A percentile compares a stretch with the other conserved stretches of the same genome.
Evolutionary conservation across 192 early-diverging fungal genomes (phyloP).

Genomic region (Oehlia diaphana): DNA sequence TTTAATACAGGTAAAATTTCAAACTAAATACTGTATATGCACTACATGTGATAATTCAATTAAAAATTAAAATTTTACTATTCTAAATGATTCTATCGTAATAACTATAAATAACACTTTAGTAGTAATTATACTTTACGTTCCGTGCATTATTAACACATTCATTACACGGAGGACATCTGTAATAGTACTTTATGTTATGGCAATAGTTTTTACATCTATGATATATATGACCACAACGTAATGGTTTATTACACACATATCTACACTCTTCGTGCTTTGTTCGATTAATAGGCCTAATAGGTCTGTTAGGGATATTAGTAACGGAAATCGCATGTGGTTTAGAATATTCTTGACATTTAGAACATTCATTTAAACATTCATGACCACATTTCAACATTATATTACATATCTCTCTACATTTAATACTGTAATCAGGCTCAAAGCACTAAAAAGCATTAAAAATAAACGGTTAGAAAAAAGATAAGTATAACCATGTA

Average conservation of each 20-base stretch:
- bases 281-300: background rate
- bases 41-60: no score
- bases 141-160: no score
- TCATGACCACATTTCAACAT: conserved; percentile 39
- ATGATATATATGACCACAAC: conserved; percentile 40
- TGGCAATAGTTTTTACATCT: conserved; percentile 21
- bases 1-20: no score
- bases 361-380: conserved; percentile 40
- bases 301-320: no score
- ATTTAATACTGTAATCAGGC: conserved; percentile 12
- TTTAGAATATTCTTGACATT: conserved; percentile 34
- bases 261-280: conserved; percentile 31
- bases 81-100: no score
- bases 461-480: background rate
- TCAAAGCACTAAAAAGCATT: conserved; percentile 27
- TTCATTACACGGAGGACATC: conserved; percentile 40
- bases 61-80: no score
- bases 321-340: background rate
- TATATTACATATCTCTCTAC: conserved; percentile 33
- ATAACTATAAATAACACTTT: no score
- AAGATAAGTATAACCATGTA: background rate
- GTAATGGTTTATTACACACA: background rate
- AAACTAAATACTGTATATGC: no score
- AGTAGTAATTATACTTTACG: no score
- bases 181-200: no score